phyloP scores from a whole-genome alignment of 108 stramenopile genomes.

The Skeletonema grethae region DNA sequence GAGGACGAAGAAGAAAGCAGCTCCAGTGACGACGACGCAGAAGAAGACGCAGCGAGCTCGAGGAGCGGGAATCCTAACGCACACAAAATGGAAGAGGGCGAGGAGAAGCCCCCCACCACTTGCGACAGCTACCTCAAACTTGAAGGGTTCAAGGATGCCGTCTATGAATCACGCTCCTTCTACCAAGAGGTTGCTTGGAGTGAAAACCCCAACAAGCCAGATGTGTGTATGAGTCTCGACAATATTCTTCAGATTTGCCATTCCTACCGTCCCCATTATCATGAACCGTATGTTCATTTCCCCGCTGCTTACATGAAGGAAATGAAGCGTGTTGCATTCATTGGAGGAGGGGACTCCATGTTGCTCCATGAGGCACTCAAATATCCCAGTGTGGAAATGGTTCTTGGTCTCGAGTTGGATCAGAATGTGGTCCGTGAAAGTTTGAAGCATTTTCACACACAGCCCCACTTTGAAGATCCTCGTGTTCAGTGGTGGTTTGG shows the following conservation, averaged over 20 bases:
- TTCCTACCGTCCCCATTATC: conserved; percentile 84
- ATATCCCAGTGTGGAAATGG: conserved; percentile 73
- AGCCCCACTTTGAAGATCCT: conserved; percentile 82
- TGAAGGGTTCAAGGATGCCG: conserved; percentile 46
- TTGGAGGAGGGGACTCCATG: conserved; percentile 92
- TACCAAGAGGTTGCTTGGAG: conserved; percentile 54
- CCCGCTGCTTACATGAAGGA: conserved; percentile 74
- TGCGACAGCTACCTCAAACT: conserved; percentile 52
- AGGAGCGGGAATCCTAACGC: conserved; percentile 35
- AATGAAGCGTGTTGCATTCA: conserved; percentile 70
- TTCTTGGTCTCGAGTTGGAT: conserved; percentile 85
- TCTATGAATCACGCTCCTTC: conserved; percentile 36
- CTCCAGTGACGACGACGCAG: neutral
- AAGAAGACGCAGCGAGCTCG: neutral
- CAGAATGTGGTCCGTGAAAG: conserved; percentile 71
- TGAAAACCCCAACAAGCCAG: conserved; percentile 53
- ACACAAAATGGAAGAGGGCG: conserved; percentile 46
- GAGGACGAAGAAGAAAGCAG: neutral
- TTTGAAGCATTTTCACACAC: conserved; percentile 76
- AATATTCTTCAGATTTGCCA: conserved; percentile 75
- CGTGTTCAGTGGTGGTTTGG: conserved; percentile 93
- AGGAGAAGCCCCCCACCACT: conserved; percentile 51
- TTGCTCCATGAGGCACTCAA: conserved; percentile 81
- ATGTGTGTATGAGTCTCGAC: conserved; percentile 77
- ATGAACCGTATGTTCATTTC: conserved; percentile 79